phyloP scores from a whole-genome alignment of 495 filamentous ascomycete species.

The Paragyromitra xinjiangensis region DNA sequence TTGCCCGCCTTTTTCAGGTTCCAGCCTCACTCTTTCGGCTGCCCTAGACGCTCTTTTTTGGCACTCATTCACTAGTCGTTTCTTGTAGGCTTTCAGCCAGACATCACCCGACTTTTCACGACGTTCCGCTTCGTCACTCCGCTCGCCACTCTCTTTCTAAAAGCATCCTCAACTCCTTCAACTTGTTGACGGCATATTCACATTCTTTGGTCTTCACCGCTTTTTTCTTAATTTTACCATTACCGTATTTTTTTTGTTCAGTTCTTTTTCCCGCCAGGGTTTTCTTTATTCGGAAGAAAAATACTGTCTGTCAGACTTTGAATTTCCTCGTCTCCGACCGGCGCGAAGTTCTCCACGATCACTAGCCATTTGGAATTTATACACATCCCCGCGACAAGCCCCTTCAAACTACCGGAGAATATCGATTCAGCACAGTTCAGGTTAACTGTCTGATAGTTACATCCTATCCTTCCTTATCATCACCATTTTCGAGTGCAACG shows the following conservation, averaged over 20 bases:
- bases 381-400: slow-evolving; percentile 23
- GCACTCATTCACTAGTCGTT: slow-evolving; percentile 54
- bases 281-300: slow-evolving; percentile 46
- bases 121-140: slow-evolving; percentile 55
- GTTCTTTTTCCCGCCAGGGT: slow-evolving; percentile 44
- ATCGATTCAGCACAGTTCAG: slow-evolving; percentile 56
- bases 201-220: slow-evolving; percentile 52
- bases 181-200: slow-evolving; percentile 53
- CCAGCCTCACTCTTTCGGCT: slow-evolving; percentile 59
- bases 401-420: slow-evolving; percentile 16
- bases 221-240: slow-evolving; percentile 41
- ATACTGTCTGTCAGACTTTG: slow-evolving; percentile 38
- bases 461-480: slow-evolving; percentile 20
- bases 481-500: background rate
- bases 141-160: slow-evolving; percentile 51
- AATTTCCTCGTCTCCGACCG: slow-evolving; percentile 57
- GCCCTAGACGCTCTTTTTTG: slow-evolving; percentile 59
- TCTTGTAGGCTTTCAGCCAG: slow-evolving; percentile 54
- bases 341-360: slow-evolving; percentile 56
- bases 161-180: slow-evolving; percentile 52
- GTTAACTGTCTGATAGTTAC: slow-evolving; percentile 54
- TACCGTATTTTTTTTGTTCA: slow-evolving; percentile 39
- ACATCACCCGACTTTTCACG: slow-evolving; percentile 52
- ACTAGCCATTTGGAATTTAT: slow-evolving; percentile 47
- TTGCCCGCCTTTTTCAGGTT: slow-evolving; percentile 59